These are phyloP conservation scores for Suillus plorans DNA, from an alignment of 768 basidiomycete genomes.

Conservation along the genomic window DNA sequence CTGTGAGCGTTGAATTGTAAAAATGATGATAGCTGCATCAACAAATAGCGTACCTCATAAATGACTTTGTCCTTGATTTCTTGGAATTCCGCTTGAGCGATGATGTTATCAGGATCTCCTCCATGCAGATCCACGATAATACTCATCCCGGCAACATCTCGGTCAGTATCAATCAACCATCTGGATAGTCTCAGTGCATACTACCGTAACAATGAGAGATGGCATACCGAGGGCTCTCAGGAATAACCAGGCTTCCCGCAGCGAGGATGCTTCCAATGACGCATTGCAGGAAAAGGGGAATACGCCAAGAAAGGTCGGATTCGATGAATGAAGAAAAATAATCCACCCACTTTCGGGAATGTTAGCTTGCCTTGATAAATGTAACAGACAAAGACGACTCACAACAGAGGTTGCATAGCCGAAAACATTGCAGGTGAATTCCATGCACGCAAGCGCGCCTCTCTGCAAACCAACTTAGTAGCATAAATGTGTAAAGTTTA, in stretches of 20 bases:
- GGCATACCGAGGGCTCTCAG: constrained; percentile 82
- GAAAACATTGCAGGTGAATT: constrained; percentile 90
- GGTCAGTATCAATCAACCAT: constrained; percentile 87
- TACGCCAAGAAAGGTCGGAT: constrained; percentile 86
- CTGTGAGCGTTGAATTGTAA: constrained; percentile 36
- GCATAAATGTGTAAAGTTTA: not conserved
- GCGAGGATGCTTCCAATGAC: constrained; percentile 82
- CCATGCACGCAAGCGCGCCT: constrained; percentile 91
- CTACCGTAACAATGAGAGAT: not conserved
- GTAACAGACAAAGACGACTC: constrained; percentile 29
- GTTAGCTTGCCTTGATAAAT: not conserved
- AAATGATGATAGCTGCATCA: not conserved
- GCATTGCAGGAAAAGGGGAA: constrained; percentile 87
- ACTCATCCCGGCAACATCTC: constrained; percentile 78
- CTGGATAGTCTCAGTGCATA: constrained; percentile 36
- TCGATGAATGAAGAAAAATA: constrained; percentile 91
- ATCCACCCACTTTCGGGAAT: constrained; percentile 73
- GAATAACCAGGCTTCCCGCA: constrained; percentile 76
- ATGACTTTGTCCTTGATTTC: constrained; percentile 84
- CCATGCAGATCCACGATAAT: constrained; percentile 91
- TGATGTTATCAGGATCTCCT: constrained; percentile 63
- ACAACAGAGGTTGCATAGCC: constrained; percentile 92
- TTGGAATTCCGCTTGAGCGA: constrained; percentile 80
- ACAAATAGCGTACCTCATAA: constrained; percentile 53
- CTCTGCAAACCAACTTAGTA: constrained; percentile 45